Base-by-base conservation (phyloP, 1,139 yeast species). In the Candida labiduridarum region DNA sequence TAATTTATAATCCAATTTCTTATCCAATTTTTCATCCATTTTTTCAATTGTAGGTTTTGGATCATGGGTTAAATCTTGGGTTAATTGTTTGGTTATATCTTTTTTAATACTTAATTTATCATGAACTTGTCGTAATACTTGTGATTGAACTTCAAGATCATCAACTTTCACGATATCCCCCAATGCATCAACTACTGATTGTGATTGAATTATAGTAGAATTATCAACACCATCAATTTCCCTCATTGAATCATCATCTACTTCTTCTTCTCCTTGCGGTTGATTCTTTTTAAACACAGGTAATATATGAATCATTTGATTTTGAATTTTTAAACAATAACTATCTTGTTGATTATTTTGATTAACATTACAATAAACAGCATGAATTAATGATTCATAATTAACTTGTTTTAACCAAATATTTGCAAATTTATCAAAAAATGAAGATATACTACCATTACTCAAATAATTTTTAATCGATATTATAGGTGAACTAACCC, bases 401-500 rank as follows among this genome's bases (percentile, higher is more conserved):
- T 64, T 63, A 11, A 68, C 56, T 9, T 62, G 63, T 33, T 64
- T 59, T 9, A 71, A 60, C 83, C 82, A 78, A 11, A 61, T 61
- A 30, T 59, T 55, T 0, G 82, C 80, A 58, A 78, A 68, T 1
- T 55, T 53, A 53, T 78, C 81, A 56, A 78, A 76, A 52, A 77
- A 73, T 12, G 54, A 58, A 4, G 66, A 72, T 43, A 74, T 62
- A 9, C 46, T 49, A 7, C 47, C 34, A n/a, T 49, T 51, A 35
- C 53, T 49, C n/a, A 69, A 50, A 52, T 66, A 68, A 38, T 65
- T 61, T 40, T 60, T 61, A 50, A 57, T 56, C 33, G 59, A 63
- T 57, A 66, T 59, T 4, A 67, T 61, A 2, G 67, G 49, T 8
- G 41, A 18, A 35, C n/a, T 34, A 29, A 1, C 18, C 4, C 43